Evolutionary conservation across 2,329 filamentous ascomycete genomes (phyloP).

Genomic region (Hypoxylon sp.): DNA sequence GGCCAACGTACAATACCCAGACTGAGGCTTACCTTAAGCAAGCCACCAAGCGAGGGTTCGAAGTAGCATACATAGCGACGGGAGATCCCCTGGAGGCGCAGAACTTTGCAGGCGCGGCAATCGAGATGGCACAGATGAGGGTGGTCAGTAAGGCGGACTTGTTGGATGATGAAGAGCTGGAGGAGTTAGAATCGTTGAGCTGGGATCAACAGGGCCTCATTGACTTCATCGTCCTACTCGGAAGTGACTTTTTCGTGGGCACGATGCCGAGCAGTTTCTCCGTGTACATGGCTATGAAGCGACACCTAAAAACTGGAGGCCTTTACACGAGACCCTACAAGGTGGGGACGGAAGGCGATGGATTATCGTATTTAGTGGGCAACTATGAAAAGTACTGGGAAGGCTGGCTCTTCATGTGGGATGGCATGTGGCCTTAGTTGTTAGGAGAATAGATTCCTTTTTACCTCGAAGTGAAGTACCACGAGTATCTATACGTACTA

Average conservation of each 20-base stretch:
- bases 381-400: constrained; percentile 63
- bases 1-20: constrained; percentile 62
- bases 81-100: constrained; percentile 61
- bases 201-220: constrained; percentile 64
- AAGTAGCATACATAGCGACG: constrained; percentile 62
- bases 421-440: constrained; percentile 60
- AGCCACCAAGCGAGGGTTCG: constrained; percentile 53
- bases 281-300: constrained; percentile 62
- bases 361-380: constrained; percentile 60
- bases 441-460: not conserved
- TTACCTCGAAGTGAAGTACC: constrained; percentile 7
- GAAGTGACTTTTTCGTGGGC: constrained; percentile 59
- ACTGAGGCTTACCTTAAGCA: constrained; percentile 58
- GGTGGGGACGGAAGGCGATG: constrained; percentile 60
- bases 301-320: constrained; percentile 59
- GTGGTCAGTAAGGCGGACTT: constrained; percentile 59
- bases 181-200: constrained; percentile 56
- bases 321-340: constrained; percentile 61
- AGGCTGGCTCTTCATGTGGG: constrained; percentile 65
- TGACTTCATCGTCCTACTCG: constrained; percentile 60
- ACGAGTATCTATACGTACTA: not conserved
- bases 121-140: constrained; percentile 53
- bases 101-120: constrained; percentile 56
- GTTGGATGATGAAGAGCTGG: constrained; percentile 52
- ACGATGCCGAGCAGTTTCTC: constrained; percentile 65